Percentiles rank a stretch among this genome's conserved stretches.
These are phyloP conservation scores for Massariosphaeria phaeospora DNA, from an alignment of 495 filamentous ascomycete species.

Conservation along the genomic window DNA sequence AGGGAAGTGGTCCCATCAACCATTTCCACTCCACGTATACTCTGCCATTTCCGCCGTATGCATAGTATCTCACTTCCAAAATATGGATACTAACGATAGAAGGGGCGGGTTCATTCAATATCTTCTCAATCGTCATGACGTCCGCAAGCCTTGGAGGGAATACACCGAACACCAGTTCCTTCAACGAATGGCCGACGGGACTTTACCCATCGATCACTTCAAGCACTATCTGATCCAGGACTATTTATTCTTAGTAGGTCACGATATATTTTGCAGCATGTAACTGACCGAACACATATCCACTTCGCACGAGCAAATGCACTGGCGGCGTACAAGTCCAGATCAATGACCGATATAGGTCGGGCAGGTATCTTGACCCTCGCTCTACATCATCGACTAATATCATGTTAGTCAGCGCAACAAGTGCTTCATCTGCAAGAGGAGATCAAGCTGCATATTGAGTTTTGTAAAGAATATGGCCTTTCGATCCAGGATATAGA, in stretches of 20 bases:
- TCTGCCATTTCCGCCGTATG: conserved; percentile 78
- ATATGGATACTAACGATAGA: conserved; percentile 1
- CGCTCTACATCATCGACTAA: conserved; percentile 24
- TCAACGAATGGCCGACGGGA: conserved; percentile 64
- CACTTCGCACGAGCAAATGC: conserved; percentile 84
- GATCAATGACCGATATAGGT: conserved; percentile 64
- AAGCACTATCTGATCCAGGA: conserved; percentile 85
- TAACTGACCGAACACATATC: conserved; percentile 47
- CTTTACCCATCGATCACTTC: conserved; percentile 66
- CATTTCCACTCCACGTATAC: conserved; percentile 83
- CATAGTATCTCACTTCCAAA: conserved; percentile 2
- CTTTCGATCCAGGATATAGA: conserved; percentile 73
- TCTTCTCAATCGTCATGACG: conserved; percentile 67
- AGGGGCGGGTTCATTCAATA: conserved; percentile 84
- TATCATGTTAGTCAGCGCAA: conserved; percentile 54
- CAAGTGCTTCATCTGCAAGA: conserved; percentile 69
- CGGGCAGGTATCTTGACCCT: conserved; percentile 36
- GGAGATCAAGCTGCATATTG: conserved; percentile 74
- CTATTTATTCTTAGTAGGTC: conserved; percentile 73
- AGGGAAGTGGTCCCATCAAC: conserved; percentile 84
- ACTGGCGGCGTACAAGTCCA: conserved; percentile 76
- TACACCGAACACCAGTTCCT: conserved; percentile 82
- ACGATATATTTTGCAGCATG: neutral
- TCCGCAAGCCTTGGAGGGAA: conserved; percentile 61
- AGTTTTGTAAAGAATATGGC: conserved; percentile 75